Conservation (phyloP, 2,329 filamentous ascomycete genomes). For the Ophidiomyces ophidiicola region DNA sequence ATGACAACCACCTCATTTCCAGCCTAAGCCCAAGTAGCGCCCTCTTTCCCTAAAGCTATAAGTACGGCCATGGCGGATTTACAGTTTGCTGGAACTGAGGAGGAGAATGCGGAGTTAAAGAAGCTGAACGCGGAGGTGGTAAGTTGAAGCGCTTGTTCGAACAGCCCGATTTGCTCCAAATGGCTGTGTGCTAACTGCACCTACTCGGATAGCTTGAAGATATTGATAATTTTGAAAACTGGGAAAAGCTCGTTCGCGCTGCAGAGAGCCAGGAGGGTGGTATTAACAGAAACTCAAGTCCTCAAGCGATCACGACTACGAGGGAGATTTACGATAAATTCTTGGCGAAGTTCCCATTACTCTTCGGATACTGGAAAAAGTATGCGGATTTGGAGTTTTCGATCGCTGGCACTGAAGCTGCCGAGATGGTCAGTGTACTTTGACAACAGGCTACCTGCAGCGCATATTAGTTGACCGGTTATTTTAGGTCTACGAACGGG, state of each 20-base stretch:
- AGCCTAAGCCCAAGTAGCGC: conserved; percentile 8
- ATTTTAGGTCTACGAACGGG: conserved; percentile 77
- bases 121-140: conserved; percentile 69
- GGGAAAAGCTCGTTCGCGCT: conserved; percentile 81
- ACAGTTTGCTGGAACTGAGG: conserved; percentile 60
- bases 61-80: conserved; percentile 53
- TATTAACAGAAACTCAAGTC: conserved; percentile 90
- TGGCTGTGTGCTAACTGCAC: conserved; percentile 11
- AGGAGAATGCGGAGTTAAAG: conserved; percentile 71
- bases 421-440: conserved; percentile 64
- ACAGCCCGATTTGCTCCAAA: neutral
- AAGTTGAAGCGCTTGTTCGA: conserved; percentile 33
- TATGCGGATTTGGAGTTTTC: conserved; percentile 97
- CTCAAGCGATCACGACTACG: conserved; percentile 76
- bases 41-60: conserved; percentile 3
- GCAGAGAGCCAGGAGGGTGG: conserved; percentile 81
- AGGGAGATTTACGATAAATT: conserved; percentile 86
- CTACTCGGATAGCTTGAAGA: conserved; percentile 45
- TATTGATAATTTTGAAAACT: conserved; percentile 82
- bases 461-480: conserved; percentile 8
- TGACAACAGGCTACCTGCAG: neutral
- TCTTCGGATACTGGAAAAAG: conserved; percentile 99
- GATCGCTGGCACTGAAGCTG: conserved; percentile 89
- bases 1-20: conserved; percentile 10
- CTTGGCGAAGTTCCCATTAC: conserved; percentile 81